Conservation (phyloP, 805 yeast genomes). For the Teunomyces pallodes region DNA sequence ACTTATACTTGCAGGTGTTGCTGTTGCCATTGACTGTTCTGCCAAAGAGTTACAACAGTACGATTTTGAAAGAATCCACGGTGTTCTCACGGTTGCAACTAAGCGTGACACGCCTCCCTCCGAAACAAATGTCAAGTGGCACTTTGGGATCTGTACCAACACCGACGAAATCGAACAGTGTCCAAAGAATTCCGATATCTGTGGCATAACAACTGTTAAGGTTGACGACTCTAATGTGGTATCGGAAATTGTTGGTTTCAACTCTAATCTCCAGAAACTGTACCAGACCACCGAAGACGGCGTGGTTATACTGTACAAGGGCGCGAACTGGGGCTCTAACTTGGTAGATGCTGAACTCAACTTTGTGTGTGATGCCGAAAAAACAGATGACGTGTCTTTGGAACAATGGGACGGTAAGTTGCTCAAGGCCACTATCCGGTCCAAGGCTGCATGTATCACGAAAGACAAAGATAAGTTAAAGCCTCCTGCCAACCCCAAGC, state of each 20-base stretch:
- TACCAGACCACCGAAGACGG: slow-evolving; percentile 30
- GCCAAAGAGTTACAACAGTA: slow-evolving; percentile 34
- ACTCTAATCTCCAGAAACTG: slow-evolving; percentile 37
- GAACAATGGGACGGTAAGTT: slow-evolving; percentile 36
- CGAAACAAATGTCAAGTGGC: slow-evolving; percentile 55
- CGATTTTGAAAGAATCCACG: slow-evolving; percentile 48
- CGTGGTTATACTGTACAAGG: slow-evolving; percentile 41
- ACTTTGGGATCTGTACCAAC: slow-evolving; percentile 65
- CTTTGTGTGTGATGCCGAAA: slow-evolving; percentile 42
- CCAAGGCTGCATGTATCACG: slow-evolving; percentile 41
- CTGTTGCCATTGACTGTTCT: slow-evolving; percentile 31
- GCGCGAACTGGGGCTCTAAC: slow-evolving; percentile 70
- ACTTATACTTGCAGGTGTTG: slow-evolving; percentile 3
- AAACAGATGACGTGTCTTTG: slow-evolving; percentile 23
- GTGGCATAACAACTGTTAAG: slow-evolving; percentile 64
- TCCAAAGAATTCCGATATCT: slow-evolving; percentile 68
- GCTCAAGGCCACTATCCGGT: slow-evolving; percentile 26
- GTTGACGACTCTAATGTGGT: slow-evolving; percentile 50
- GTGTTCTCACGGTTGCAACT: slow-evolving; percentile 27
- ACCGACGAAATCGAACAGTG: slow-evolving; percentile 50
- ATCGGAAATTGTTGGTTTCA: slow-evolving; percentile 63
- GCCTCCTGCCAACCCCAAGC: slow-evolving; percentile 21
- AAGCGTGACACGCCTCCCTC: slow-evolving; percentile 77
- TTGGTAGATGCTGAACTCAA: slow-evolving; percentile 45
- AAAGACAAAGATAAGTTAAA: slow-evolving; percentile 30